A percentile compares a stretch with the other conserved stretches of the same genome.
Conservation (phyloP, 106 monocot genomes). For the Allium fistulosum region DNA sequence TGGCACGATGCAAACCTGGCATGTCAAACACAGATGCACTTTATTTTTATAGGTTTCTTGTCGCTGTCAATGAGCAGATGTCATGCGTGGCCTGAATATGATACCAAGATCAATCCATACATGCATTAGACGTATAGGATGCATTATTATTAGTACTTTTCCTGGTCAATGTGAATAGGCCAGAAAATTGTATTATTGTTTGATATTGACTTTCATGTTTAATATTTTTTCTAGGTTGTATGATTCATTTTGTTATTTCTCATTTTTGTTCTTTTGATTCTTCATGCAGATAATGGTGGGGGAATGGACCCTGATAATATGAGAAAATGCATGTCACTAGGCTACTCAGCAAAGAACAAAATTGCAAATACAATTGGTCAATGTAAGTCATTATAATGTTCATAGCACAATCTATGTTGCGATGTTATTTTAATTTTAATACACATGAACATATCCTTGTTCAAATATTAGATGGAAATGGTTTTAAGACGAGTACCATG, state of each 20-base stretch:
- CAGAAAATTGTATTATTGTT: no score
- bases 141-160: no score
- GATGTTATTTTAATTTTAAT: background rate
- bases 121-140: no score
- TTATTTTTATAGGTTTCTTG: no score
- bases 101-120: no score
- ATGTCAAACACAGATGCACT: no score
- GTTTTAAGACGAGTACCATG: conserved; percentile 96
- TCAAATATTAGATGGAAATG: conserved; percentile 71
- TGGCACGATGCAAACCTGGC: no score
- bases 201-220: background rate
- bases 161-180: no score
- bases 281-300: conserved; percentile 79
- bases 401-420: background rate
- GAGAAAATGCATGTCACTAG: conserved; percentile 89
- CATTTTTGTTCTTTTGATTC: background rate
- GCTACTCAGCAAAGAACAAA: conserved; percentile 86
- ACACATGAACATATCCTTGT: no score
- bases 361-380: conserved; percentile 83
- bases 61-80: no score
- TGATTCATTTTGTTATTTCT: background rate
- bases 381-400: conserved; percentile 34
- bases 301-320: conserved; percentile 91
- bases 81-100: no score
- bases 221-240: background rate